These are phyloP conservation scores for Mucor circinelloides DNA, from an alignment of 371 early-diverging fungal species.

Conservation along the genomic window DNA sequence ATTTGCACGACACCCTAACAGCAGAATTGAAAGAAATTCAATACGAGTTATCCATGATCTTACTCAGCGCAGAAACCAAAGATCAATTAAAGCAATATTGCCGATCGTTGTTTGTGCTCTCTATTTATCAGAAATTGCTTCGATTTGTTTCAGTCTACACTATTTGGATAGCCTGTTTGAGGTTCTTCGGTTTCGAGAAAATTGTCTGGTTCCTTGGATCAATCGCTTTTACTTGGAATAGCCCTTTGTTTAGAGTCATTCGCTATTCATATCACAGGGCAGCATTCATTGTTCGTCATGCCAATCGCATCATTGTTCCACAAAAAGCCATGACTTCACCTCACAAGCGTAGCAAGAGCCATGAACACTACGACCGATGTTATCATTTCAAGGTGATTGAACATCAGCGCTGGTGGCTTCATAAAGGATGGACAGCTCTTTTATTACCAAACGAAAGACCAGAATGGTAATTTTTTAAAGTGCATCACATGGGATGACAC, in stretches of 20 bases:
- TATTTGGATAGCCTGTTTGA: neutral
- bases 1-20: neutral
- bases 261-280: slow-evolving; percentile 17
- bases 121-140: neutral
- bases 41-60: neutral
- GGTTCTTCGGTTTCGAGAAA: neutral
- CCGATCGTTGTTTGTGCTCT: slow-evolving; percentile 7
- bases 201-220: slow-evolving; percentile 19
- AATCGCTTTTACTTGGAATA: slow-evolving; percentile 10
- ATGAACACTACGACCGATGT: slow-evolving; percentile 3
- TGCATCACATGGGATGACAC: neutral
- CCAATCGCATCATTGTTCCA: neutral
- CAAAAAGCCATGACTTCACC: neutral
- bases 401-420: slow-evolving; percentile 30
- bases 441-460: slow-evolving; percentile 23
- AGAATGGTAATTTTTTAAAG: slow-evolving; percentile 16
- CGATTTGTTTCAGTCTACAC: neutral
- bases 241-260: slow-evolving; percentile 12
- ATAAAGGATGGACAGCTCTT: slow-evolving; percentile 6
- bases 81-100: slow-evolving; percentile 1
- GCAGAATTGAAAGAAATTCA: slow-evolving; percentile 11
- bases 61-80: slow-evolving; percentile 7
- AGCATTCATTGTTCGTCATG: neutral
- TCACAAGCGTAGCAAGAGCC: neutral
- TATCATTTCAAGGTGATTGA: slow-evolving; percentile 23